Evolutionary conservation across 2,329 filamentous ascomycete genomes (phyloP), one percentile per base, ranked within the genome.

Genomic region (Allantophomopsis cytisporea): DNA sequence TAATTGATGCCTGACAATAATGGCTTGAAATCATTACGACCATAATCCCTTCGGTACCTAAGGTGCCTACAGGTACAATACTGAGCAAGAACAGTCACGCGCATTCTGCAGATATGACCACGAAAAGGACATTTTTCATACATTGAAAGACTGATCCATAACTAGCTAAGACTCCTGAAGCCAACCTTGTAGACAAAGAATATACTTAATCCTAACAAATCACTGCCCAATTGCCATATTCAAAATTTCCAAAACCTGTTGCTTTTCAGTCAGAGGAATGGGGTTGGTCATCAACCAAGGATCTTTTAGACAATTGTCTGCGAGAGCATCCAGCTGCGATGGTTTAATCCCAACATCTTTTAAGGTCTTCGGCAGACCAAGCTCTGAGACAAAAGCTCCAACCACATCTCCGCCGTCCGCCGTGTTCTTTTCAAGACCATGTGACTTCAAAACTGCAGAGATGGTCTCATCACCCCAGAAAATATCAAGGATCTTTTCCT

Each of bases 301-400:
- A 52, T 76, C 69, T 3, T 62, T 54, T 46, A 76, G 50, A 44
- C 64, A 65, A 43, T 67, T 65, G 41, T 58, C 54, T 0, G 72
- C 69, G 36, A 78, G 50, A 3, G 43, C 48, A 16, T 65, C 61
- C 13, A 73, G 50, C 48, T 63, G 60, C 2, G 73, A 66, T 17
- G 57, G 57, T 0, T 60, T 60, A 2, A 77, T 61, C 0, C 64
- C 61, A 2, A 75, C 66, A 5, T 69, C 69, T 35, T 58, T 62
- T 36, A 77, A 47, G 3, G 62, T 65, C 39, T 65, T 58, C n/a
- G 72, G 71, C 64, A 77, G 59, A 1, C 62, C 69, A 14, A 77
- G 50, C 32, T 64, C 62, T 6, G 61, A 58, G 33, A 77, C 62
- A 2, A 76, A 54, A 3, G 57, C 60, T 37, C 68, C 68, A 30